Percentiles rank a stretch among this genome's conserved stretches.
phyloP scores from a whole-genome alignment of 2,329 filamentous ascomycete species.

The Aspergillus ustus region DNA sequence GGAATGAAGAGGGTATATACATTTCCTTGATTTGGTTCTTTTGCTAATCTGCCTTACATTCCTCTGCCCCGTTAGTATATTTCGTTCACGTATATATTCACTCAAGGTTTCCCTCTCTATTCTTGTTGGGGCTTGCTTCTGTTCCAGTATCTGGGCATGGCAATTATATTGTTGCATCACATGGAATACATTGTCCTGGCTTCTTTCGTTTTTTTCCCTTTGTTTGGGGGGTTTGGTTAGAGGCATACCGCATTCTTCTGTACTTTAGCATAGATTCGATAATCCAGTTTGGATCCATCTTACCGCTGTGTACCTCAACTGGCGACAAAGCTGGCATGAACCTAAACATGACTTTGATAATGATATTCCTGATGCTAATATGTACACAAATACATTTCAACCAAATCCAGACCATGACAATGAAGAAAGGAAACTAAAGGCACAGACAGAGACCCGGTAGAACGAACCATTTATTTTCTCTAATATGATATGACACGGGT shows the following conservation, averaged over 20 bases:
- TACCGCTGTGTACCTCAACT: background rate
- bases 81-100: constrained; percentile 16
- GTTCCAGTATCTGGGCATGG: background rate
- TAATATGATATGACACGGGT: background rate
- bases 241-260: constrained; percentile 7
- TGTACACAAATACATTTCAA: constrained; percentile 42
- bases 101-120: background rate
- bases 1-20: constrained; percentile 29
- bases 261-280: constrained; percentile 22
- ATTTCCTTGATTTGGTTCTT: constrained; percentile 26
- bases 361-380: constrained; percentile 45
- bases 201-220: constrained; percentile 9
- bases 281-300: background rate
- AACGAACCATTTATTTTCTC: constrained; percentile 9
- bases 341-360: constrained; percentile 1
- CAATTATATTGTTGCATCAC: background rate
- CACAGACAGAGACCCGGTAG: constrained; percentile 19
- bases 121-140: constrained; percentile 1
- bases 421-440: constrained; percentile 25
- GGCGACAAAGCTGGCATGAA: background rate
- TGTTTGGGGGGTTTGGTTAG: constrained; percentile 18
- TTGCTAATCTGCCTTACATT: background rate
- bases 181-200: background rate
- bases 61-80: background rate
- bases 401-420: constrained; percentile 27